Conservation (phyloP, 108 stramenopile species). For the Hondaea fermentalgiana region DNA sequence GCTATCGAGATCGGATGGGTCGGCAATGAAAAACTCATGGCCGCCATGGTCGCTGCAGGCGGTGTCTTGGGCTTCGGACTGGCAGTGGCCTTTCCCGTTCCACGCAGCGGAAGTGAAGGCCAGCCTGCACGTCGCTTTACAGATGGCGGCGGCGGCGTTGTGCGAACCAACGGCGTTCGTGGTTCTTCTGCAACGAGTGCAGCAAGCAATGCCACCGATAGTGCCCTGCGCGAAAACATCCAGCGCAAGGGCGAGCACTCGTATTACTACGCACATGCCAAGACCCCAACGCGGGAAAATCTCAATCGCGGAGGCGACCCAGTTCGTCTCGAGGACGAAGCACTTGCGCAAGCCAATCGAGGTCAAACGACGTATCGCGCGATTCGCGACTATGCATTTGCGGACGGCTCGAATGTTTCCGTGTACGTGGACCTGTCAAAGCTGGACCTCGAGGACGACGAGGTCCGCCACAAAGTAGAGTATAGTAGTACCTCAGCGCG, state of each 20-base stretch:
- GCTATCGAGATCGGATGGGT: background rate
- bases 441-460: background rate
- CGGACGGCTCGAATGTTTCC: background rate
- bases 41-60: background rate
- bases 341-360: background rate
- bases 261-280: constrained; percentile 4
- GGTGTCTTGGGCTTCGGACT: background rate
- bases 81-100: background rate
- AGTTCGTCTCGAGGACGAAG: background rate
- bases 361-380: background rate
- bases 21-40: background rate
- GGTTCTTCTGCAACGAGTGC: background rate
- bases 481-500: background rate
- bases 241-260: constrained; percentile 12
- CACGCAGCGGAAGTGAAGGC: background rate
- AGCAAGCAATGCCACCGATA: background rate
- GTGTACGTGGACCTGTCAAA: background rate
- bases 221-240: background rate
- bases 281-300: background rate
- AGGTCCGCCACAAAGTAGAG: background rate
- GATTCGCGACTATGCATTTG: background rate
- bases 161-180: background rate
- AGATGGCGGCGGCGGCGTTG: background rate
- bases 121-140: background rate
- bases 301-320: background rate